phyloP scores from a whole-genome alignment of 768 basidiomycete species.

The Agaricus blazei region DNA sequence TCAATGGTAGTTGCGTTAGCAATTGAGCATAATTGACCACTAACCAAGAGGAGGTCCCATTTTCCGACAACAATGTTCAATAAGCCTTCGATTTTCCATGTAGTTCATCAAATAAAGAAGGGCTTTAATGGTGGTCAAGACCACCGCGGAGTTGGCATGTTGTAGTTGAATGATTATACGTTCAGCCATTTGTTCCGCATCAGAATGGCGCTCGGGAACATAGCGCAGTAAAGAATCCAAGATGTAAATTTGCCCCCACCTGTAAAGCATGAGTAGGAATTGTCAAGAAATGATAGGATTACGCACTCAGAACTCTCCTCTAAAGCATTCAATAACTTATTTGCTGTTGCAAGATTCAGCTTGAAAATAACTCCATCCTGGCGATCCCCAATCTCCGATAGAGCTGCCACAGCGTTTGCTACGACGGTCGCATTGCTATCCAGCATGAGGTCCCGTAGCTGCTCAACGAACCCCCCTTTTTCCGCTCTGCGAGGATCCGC shows the following conservation, averaged over 20 bases:
- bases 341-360: slow-evolving; percentile 81
- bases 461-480: slow-evolving; percentile 84
- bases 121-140: slow-evolving; percentile 95
- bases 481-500: slow-evolving; percentile 86
- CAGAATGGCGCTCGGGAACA: slow-evolving; percentile 82
- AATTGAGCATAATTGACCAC: slow-evolving; percentile 6
- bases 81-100: slow-evolving; percentile 83
- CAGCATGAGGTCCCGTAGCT: slow-evolving; percentile 86
- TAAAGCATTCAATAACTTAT: slow-evolving; percentile 85
- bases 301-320: slow-evolving; percentile 97
- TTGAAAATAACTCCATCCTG: slow-evolving; percentile 93
- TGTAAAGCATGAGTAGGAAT: slow-evolving; percentile 28
- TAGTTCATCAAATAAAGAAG: slow-evolving; percentile 98
- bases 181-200: slow-evolving; percentile 95
- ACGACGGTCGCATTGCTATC: slow-evolving; percentile 96
- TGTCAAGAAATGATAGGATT: not conserved
- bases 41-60: slow-evolving; percentile 96
- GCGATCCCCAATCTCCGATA: slow-evolving; percentile 95
- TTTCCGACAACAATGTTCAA: slow-evolving; percentile 91
- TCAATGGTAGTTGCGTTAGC: not conserved
- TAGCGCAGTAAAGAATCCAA: slow-evolving; percentile 90
- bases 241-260: slow-evolving; percentile 99
- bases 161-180: slow-evolving; percentile 90
- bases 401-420: slow-evolving; percentile 92
- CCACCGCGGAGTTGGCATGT: slow-evolving; percentile 99